Evolutionary conservation across 805 yeast genomes (phyloP).

Genomic region (Alloascoidea africana): DNA sequence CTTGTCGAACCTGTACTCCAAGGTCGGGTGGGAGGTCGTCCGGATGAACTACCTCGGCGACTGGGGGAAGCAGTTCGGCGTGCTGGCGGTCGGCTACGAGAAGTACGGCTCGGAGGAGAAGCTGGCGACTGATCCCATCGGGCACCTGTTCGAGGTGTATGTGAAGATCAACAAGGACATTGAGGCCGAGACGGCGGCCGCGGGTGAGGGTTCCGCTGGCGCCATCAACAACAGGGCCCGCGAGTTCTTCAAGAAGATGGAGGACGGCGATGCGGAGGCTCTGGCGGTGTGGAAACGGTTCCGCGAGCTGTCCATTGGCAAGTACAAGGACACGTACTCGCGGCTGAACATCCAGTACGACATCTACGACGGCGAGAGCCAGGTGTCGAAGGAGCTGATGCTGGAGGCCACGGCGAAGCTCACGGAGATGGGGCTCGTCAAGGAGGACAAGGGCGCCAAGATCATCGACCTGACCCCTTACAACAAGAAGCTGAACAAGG

Average conservation of each 20-base stretch:
- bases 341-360: constrained; percentile 85
- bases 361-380: constrained; percentile 90
- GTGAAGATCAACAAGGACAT: constrained; percentile 76
- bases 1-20: constrained; percentile 77
- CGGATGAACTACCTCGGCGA: constrained; percentile 95
- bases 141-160: constrained; percentile 89
- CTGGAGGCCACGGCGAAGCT: constrained; percentile 45
- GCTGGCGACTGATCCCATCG: constrained; percentile 67
- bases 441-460: constrained; percentile 83
- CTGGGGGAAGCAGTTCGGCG: constrained; percentile 99
- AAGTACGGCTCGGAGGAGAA: constrained; percentile 71
- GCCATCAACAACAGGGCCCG: constrained; percentile 61
- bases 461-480: constrained; percentile 72
- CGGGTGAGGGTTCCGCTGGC: constrained; percentile 7
- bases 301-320: constrained; percentile 81
- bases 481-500: constrained; percentile 87
- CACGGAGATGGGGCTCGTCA: constrained; percentile 52
- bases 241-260: constrained; percentile 80
- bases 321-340: constrained; percentile 76
- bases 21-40: constrained; percentile 81
- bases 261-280: constrained; percentile 79
- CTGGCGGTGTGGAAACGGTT: constrained; percentile 69
- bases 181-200: constrained; percentile 19
- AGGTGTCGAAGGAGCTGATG: constrained; percentile 66
- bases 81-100: constrained; percentile 84